Base-by-base conservation (phyloP, 768 basidiomycete genomes). In the Coprinopsis marcescibilis region DNA sequence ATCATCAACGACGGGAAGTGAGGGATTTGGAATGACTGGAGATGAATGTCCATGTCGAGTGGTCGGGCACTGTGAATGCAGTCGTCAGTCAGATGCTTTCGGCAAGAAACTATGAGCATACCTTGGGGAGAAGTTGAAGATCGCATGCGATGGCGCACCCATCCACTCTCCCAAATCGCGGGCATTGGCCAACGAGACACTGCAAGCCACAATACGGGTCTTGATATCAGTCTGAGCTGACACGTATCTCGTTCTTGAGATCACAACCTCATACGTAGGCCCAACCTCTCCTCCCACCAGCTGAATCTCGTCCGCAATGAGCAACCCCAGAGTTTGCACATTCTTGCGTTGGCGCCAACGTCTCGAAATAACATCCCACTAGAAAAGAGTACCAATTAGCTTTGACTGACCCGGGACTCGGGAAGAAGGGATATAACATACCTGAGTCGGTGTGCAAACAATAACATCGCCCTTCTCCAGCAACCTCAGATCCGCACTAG, bases 1-100 rank as follows among this genome's bases (percentile, higher is more conserved):
- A 98, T 91, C 95, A 99, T 98, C 33, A 99, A 72, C 0, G 93
- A 96, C 0, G 96, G 93, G 80, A 95, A 96, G 60, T 98, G 96
- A n/a, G 93, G 90, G 37, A 93, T 89, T 21, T 79, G 80, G 72
- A 96, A 99, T 33, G 89, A 92, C 59, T 99, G 96, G 6, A 99
- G 69, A 59, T 98, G 94, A 39, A 99, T 93, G 49, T 97, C 92
- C 83, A 99, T 88, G 53, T 96, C 93, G 10, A 97, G 69, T 2
- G 95, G 93, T n/a, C 95, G 89, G 13, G 94, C 92, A 55, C 91
- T 91, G 53, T 1, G 64, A 13, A 46, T n/a, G 17, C 32, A 40
- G 17, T 19, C 33, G 44, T 27, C 19, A 32, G 26, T 34, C 7
- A 12, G 19, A 37, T 26, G 15, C 29, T 4, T 5, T 10, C 33